Evolutionary conservation across 2,329 filamentous ascomycete species (phyloP), one percentile per base, ranked within the genome.

Genomic region (Aspergillus sp.): DNA sequence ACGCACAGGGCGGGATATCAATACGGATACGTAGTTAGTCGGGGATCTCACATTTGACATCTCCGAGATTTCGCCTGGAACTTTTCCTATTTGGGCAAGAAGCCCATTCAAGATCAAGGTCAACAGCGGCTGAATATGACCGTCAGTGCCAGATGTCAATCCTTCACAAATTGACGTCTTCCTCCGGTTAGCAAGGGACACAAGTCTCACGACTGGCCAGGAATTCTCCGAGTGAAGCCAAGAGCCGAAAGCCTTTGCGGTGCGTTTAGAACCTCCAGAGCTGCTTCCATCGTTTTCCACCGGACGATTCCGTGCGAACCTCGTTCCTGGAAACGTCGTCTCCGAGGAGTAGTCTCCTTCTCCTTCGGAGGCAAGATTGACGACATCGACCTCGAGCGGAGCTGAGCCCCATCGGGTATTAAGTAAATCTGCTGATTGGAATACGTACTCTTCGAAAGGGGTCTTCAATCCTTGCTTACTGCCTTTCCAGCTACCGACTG

Each of bases 61-160:
- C 45, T 52, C 58, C 55, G 58, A 57, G 55, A 60, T 53, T 51
- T 48, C 43, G 51, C 50, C 55, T 57, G 40, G 39, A 50, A 43
- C 40, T 9, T 57, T 57, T 54, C 55, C 55, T 35, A 23, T 43
- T 40, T 43, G 17, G 55, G 58, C 21, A 46, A 37, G 19, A 48
- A 19, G 11, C 17, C 27, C 27, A 48, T 31, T 31, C 9, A 11
- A 31, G 24, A n/a, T 43, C 40, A 44, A 43, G 49, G 39, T n/a
- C 17, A 17, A 8, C 43, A 21, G 27, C 27, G 27, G 27, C 27
- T 31, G 27, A 31, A 31, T 9, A 31, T 31, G 27, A 31, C 27
- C 9, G 9, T 31, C 8, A 33, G 19, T 27, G 31, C 31, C 24
- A 54, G 41, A 31, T 37, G 31, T 37, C 35, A n/a, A n/a, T 15